Evolutionary conservation across 495 filamentous ascomycete genomes (phyloP).

Genomic region (Penicillium dipodomyicola): DNA sequence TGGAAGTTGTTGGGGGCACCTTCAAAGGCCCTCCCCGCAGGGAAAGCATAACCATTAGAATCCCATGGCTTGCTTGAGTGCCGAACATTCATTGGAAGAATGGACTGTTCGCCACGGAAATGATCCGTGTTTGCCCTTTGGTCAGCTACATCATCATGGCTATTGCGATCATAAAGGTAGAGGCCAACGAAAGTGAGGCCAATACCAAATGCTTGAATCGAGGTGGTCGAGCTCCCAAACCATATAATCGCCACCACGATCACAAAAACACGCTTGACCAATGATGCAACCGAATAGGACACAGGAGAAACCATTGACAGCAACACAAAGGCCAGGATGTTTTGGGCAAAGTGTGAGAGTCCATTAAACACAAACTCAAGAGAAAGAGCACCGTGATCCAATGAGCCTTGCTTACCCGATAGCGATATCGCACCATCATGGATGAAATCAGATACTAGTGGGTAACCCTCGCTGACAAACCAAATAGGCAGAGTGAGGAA

Average conservation of each 20-base stretch:
- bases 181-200: conserved; percentile 85
- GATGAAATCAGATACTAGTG: conserved; percentile 52
- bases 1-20: conserved; percentile 28
- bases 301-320: conserved; percentile 91
- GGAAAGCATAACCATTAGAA: conserved; percentile 44
- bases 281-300: conserved; percentile 90
- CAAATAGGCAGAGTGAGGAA: conserved; percentile 88
- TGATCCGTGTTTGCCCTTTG: conserved; percentile 58
- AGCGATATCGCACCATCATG: conserved; percentile 65
- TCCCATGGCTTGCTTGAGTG: conserved; percentile 36
- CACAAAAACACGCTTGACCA: conserved; percentile 97
- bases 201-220: conserved; percentile 80
- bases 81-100: conserved; percentile 66
- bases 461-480: conserved; percentile 84
- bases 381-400: conserved; percentile 74
- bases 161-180: conserved; percentile 94
- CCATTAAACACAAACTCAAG: conserved; percentile 95
- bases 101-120: conserved; percentile 55
- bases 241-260: conserved; percentile 93
- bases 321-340: conserved; percentile 89
- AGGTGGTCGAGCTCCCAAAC: conserved; percentile 87
- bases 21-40: conserved; percentile 26
- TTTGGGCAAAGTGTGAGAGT: conserved; percentile 94
- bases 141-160: conserved; percentile 79
- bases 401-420: conserved; percentile 58